Conservation (phyloP, 805 yeast species). For the Barnettozyma salicaria region DNA sequence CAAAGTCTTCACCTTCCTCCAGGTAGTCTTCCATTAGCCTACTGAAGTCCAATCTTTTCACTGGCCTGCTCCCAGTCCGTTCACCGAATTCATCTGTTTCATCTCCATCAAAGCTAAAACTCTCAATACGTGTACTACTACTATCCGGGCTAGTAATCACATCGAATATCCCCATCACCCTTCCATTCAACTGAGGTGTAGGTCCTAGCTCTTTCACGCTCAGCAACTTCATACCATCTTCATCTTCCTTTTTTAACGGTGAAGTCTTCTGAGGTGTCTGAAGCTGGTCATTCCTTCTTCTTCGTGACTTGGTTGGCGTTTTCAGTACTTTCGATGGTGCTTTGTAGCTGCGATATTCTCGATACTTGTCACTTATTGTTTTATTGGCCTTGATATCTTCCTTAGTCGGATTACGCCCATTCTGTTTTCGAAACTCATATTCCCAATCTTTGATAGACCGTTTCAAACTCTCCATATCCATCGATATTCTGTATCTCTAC, state of each 20-base stretch:
- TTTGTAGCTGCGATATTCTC: slow-evolving; percentile 12
- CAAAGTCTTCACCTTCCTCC: slow-evolving; percentile 4
- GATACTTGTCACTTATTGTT: slow-evolving; percentile 29
- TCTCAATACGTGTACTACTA: slow-evolving; percentile 9
- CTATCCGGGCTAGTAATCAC: slow-evolving; percentile 15
- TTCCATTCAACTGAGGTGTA: slow-evolving; percentile 80
- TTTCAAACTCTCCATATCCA: slow-evolving; percentile 30
- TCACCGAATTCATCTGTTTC: not conserved
- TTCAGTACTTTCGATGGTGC: not conserved
- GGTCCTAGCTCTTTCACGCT: slow-evolving; percentile 66
- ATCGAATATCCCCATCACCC: slow-evolving; percentile 69
- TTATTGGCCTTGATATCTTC: slow-evolving; percentile 40
- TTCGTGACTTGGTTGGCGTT: not conserved
- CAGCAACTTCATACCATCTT: too few relatives aligned
- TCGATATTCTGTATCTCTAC: not conserved
- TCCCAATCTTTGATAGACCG: slow-evolving; percentile 52
- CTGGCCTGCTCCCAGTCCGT: slow-evolving; percentile 1
- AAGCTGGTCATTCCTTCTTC: slow-evolving; percentile 18
- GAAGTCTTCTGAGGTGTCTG: slow-evolving; percentile 23
- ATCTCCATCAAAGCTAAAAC: too few relatives aligned
- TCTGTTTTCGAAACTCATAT: slow-evolving; percentile 32
- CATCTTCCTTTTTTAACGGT: slow-evolving; percentile 12
- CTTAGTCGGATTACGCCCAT: slow-evolving; percentile 41
- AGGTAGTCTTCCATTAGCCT: slow-evolving; percentile 9
- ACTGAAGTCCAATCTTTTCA: slow-evolving; percentile 11